A percentile compares a stretch with the other conserved stretches of the same genome.
Evolutionary conservation across 192 early-diverging fungal genomes (phyloP).

Genomic region (Coemansia javaensis): DNA sequence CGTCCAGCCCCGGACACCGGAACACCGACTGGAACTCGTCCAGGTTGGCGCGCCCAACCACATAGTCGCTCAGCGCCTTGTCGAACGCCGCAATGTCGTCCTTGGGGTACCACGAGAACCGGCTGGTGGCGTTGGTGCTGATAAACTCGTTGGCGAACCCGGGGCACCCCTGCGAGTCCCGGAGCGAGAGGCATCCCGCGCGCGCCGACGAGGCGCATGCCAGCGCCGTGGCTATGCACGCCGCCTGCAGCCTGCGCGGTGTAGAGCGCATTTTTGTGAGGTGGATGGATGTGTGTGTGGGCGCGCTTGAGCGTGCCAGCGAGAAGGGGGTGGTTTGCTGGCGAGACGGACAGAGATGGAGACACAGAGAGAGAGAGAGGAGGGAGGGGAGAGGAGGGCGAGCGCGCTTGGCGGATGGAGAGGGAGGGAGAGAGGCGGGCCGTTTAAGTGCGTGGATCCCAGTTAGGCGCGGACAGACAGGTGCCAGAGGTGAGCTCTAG

Average conservation of each 20-base stretch:
- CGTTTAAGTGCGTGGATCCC: too few species aligned
- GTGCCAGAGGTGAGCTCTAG: too few species aligned
- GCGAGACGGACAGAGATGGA: too few species aligned
- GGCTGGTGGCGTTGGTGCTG: constrained; percentile 41
- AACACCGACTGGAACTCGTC: constrained; percentile 50
- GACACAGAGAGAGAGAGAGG: too few species aligned
- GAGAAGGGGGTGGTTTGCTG: neutral
- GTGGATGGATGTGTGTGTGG: neutral
- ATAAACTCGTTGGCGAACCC: constrained; percentile 39
- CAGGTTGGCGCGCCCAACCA: constrained; percentile 31
- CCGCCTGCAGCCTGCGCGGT: constrained; percentile 8
- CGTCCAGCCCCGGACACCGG: constrained; percentile 41
- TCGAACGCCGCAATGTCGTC: constrained; percentile 44
- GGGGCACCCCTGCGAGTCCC: constrained; percentile 41
- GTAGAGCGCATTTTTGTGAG: constrained; percentile 1
- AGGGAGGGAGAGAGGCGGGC: too few species aligned
- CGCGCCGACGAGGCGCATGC: neutral
- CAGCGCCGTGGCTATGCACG: constrained; percentile 6
- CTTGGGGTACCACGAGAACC: constrained; percentile 46
- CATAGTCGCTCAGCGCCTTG: constrained; percentile 45
- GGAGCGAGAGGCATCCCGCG: constrained; percentile 31
- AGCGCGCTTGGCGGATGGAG: too few species aligned
- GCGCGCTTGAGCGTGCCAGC: neutral
- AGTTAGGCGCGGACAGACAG: too few species aligned
- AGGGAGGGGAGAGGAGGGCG: too few species aligned